These are phyloP conservation scores for Eucalyptus cloeziana DNA, from an alignment of 345 rosid genomes.

Conservation along the genomic window DNA sequence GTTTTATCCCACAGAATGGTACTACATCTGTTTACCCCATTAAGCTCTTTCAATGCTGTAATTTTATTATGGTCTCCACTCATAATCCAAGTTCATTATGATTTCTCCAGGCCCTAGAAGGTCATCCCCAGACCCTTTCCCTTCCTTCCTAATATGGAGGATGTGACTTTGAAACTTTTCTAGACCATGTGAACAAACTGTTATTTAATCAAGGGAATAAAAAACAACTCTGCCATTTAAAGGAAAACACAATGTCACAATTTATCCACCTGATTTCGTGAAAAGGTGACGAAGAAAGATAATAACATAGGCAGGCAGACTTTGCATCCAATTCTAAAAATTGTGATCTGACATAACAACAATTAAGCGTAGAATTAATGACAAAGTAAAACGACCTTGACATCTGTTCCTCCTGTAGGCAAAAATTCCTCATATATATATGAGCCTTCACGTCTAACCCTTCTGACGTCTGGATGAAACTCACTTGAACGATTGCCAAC, in stretches of 20 bases:
- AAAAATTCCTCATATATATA: slow-evolving; percentile 97
- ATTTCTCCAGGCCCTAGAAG: background rate
- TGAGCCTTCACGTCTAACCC: slow-evolving; percentile 98
- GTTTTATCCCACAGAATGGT: background rate
- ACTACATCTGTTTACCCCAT: background rate
- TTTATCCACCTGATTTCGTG: background rate
- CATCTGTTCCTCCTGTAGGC: slow-evolving; percentile 99
- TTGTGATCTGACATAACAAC: background rate
- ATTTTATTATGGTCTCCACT: background rate
- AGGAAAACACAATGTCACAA: background rate
- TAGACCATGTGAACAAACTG: background rate
- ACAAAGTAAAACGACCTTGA: slow-evolving; percentile 47
- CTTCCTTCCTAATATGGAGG: background rate
- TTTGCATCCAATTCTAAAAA: background rate
- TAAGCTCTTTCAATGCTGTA: background rate
- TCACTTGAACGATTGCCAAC: slow-evolving; percentile 98
- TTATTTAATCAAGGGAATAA: background rate
- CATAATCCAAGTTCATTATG: background rate
- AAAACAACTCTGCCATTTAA: background rate
- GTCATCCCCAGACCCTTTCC: background rate
- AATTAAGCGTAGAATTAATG: background rate
- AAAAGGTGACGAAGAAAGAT: background rate
- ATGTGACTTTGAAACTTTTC: background rate
- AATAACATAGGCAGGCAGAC: background rate
- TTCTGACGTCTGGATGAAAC: slow-evolving; percentile 94